Percentiles rank a stretch among this genome's conserved stretches.
These are phyloP conservation scores for Saprolegnia parasitica DNA, from an alignment of 352 stramenopile genomes.

Conservation along the genomic window DNA sequence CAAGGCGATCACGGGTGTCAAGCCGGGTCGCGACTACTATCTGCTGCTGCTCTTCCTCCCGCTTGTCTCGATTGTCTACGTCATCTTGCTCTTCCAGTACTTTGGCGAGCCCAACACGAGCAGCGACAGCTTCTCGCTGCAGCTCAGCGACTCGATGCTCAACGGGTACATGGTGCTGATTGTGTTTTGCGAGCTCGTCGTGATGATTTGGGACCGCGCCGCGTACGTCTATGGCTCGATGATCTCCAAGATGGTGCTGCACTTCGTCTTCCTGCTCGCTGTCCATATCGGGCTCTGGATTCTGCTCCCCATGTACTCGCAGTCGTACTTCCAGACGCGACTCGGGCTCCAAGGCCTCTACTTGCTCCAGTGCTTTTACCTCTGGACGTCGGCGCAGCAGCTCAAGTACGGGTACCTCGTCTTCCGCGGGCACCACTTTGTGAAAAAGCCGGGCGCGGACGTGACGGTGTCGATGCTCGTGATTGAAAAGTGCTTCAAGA, in stretches of 20 bases:
- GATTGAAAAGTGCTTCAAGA: conserved; percentile 57
- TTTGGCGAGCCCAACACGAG: conserved; percentile 62
- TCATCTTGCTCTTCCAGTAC: conserved; percentile 70
- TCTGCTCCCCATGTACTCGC: conserved; percentile 67
- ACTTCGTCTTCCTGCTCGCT: conserved; percentile 69
- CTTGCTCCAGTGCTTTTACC: conserved; percentile 69
- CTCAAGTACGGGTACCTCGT: conserved; percentile 83
- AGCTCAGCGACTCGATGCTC: conserved; percentile 48
- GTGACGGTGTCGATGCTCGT: conserved; percentile 31
- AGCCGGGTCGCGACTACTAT: conserved; percentile 77
- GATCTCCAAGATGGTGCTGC: conserved; percentile 63
- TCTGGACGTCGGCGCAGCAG: conserved; percentile 74
- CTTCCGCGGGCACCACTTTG: conserved; percentile 75
- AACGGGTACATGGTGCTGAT: conserved; percentile 82
- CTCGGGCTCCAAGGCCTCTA: conserved; percentile 72
- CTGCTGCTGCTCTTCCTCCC: conserved; percentile 46
- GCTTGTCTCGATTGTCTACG: conserved; percentile 60
- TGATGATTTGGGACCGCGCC: conserved; percentile 84
- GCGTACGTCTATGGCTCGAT: conserved; percentile 74
- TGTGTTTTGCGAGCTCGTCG: conserved; percentile 68
- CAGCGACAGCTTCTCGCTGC: conserved; percentile 30
- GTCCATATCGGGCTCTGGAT: conserved; percentile 75
- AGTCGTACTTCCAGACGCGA: conserved; percentile 78
- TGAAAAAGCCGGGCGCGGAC: conserved; percentile 28
- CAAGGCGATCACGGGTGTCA: conserved; percentile 65